Percentiles rank a stretch among this genome's conserved stretches.
Conservation (phyloP, 2,329 filamentous ascomycete genomes). For the Lachnellula occidentalis region DNA sequence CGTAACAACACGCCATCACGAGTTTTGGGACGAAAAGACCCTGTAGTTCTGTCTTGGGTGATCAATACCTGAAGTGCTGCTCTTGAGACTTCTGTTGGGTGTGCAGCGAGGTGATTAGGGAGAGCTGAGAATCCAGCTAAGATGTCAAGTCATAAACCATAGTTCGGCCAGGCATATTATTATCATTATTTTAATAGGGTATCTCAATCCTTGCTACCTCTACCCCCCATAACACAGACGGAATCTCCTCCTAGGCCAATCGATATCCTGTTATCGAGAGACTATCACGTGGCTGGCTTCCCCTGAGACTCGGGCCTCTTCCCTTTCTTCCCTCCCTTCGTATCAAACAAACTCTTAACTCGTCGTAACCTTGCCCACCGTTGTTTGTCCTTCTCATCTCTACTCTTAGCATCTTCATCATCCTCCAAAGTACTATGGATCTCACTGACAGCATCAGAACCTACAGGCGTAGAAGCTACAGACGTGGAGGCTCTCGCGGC, state of each 20-base stretch:
- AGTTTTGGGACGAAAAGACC: no score
- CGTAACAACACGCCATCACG: not conserved
- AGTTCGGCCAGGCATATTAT: not conserved
- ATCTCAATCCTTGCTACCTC: not conserved
- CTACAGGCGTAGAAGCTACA: slow-evolving; percentile 1
- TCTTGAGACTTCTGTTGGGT: not conserved
- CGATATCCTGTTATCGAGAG: not conserved
- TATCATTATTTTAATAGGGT: not conserved
- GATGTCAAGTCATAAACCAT: not conserved
- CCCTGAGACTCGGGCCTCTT: slow-evolving; percentile 1
- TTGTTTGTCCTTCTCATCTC: slow-evolving; percentile 62
- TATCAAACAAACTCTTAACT: slow-evolving; percentile 67
- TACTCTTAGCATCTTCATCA: slow-evolving; percentile 35
- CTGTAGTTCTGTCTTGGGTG: no score
- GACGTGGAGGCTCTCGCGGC: slow-evolving; percentile 6
- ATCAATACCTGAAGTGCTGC: not conserved
- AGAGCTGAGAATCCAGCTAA: no score
- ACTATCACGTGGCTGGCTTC: not conserved
- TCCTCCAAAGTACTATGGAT: slow-evolving; percentile 15
- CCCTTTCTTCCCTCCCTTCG: slow-evolving; percentile 52
- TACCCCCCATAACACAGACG: not conserved
- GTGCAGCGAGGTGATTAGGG: not conserved
- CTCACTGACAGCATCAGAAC: slow-evolving; percentile 6
- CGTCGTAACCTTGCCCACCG: slow-evolving; percentile 66
- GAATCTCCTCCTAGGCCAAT: not conserved